Evolutionary conservation across 306 rosid genomes (phyloP), one percentile per base, ranked within the genome.

Genomic region (Vigna radiata): DNA sequence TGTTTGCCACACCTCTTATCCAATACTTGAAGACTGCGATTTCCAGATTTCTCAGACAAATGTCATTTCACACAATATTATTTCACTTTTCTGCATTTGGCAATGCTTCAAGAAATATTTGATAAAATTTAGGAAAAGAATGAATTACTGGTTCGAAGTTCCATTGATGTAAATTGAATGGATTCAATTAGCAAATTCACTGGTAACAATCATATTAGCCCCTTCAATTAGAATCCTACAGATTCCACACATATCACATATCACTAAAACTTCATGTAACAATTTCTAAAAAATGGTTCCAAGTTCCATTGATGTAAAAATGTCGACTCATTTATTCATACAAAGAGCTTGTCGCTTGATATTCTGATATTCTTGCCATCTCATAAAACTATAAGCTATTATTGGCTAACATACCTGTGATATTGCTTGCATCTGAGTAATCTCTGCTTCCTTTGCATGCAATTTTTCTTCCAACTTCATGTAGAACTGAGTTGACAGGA

Each of bases 401-500:
- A 43, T 47, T 82, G 16, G 67, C 33, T 21, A 8, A 65, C 62
- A 25, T 19, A 89, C 96, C 93, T 83, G 89, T 49, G 86, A 84
- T 62, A 58, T 86, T 82, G 89, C 85, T 82, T 85, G 88, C 77
- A 85, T 87, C 55, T 86, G 84, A 81, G 71, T 88, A 77, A 83
- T 85, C 83, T 86, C 88, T 59, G 39, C 90, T 81, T 89, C 90
- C 78, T 80, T 89, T 27, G 88, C 84, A 13, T 85, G 90, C 88
- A 89, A 23, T 75, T 88, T 86, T 62, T 83, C 88, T 83, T 85
- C 91, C 83, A 85, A 77, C 70, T 87, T 91, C 79, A 27, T 23
- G 64, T 69, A 85, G 86, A 88, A 89, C 91, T 91, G 81, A 66
- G 41, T 69, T 39, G 59, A 52, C 49, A 58, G 69, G 55, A 78